phyloP scores from a whole-genome alignment of 768 basidiomycete genomes.

The Lactarius psammicola region DNA sequence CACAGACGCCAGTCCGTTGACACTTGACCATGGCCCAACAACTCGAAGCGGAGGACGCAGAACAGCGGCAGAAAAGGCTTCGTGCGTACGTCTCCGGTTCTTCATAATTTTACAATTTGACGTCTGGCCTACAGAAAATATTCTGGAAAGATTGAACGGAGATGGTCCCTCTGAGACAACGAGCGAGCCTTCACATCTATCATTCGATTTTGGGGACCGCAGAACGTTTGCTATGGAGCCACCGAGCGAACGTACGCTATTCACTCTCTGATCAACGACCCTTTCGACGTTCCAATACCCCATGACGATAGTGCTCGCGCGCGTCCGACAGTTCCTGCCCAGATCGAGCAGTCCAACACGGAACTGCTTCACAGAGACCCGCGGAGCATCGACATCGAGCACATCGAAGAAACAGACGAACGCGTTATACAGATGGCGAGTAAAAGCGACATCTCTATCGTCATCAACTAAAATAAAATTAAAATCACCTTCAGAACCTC shows the following conservation, averaged over 20 bases:
- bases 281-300: conserved; percentile 1
- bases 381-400: conserved; percentile 66
- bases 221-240: conserved; percentile 29
- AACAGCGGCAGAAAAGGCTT: conserved; percentile 26
- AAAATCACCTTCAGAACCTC: conserved; percentile 30
- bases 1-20: neutral
- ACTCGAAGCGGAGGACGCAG: conserved; percentile 23
- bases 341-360: conserved; percentile 63
- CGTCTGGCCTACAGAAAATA: conserved; percentile 17
- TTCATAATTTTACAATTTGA: neutral
- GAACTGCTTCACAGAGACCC: conserved; percentile 51
- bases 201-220: conserved; percentile 32
- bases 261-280: neutral
- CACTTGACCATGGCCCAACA: conserved; percentile 11
- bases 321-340: conserved; percentile 64
- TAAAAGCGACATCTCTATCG: neutral
- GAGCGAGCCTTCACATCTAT: neutral
- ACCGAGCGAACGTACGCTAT: conserved; percentile 28
- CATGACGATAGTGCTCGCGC: conserved; percentile 52
- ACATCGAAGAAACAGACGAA: conserved; percentile 47
- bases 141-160: conserved; percentile 25
- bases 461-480: neutral
- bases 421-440: conserved; percentile 66
- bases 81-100: conserved; percentile 26
- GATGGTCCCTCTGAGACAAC: conserved; percentile 15